Base-by-base conservation (phyloP, 257 asterid genomes). In the Nicotiana paniculata region DNA sequence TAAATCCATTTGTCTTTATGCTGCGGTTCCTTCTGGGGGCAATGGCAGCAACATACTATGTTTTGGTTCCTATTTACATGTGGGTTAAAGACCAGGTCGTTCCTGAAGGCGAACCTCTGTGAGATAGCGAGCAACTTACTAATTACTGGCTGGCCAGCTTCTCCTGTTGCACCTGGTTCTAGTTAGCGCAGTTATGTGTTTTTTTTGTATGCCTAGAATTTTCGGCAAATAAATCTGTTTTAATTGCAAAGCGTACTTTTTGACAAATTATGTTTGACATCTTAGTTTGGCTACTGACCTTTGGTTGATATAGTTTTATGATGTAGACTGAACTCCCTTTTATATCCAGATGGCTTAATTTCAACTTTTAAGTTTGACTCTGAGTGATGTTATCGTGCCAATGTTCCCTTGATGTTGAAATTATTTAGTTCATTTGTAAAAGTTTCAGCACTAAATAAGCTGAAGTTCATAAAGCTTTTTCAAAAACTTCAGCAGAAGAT, bases 31-130 rank as follows among this genome's bases (percentile, higher is more conserved):
- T 93, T 66, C 92, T 94, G 9, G 99, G 99, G 17, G 92, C 87
- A 76, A 37, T 88, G 89, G 99, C 99, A 17, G 96, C 87, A 68
- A 69, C 97, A 24, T 96, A 93, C 92, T 92, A 85, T 43, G 97
- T 93, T 30, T 83, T 94, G 86, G 96, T 96, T 87, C 99, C 98
- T 15, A 90, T 93, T 54, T 96, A 93, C 90, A 92, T 96, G 99
- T 96, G 98, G 99, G 80, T 93, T 86, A 94, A 96, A 89, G 97
- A 96, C 85, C 97, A 82, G 84, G 87, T 93, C 33, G 89, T 93
- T 76, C 98, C 98, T 0, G 90, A 91, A 88, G 97, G 93, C 68
- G 92, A 87, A 83, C 95, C 98, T 30, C 94, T 94, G 86, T 95
- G 84, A 87, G 87, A 58, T 65, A 30, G 17, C 79, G 24, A 24